Evolutionary conservation across 768 basidiomycete genomes (phyloP).

Genomic region (Boletus rubroflammeus): DNA sequence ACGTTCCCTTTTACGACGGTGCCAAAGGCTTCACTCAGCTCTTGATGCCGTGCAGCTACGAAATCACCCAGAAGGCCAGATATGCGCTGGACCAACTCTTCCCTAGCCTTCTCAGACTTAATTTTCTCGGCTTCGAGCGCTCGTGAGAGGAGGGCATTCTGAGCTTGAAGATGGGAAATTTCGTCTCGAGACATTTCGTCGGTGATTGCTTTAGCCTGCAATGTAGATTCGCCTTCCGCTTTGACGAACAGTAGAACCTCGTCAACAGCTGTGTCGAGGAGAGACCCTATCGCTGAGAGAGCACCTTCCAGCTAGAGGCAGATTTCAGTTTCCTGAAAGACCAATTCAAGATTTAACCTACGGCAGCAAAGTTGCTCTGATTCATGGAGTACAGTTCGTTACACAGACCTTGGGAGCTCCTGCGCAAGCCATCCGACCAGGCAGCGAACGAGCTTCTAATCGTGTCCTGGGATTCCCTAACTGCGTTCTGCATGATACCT

Average conservation of each 20-base stretch:
- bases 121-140: slow-evolving; percentile 64
- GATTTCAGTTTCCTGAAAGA: slow-evolving; percentile 3
- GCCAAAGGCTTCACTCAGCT: slow-evolving; percentile 55
- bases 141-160: slow-evolving; percentile 61
- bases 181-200: slow-evolving; percentile 48
- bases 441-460: slow-evolving; percentile 48
- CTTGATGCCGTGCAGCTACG: slow-evolving; percentile 61
- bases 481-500: slow-evolving; percentile 40
- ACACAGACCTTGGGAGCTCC: slow-evolving; percentile 46
- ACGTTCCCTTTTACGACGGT: slow-evolving; percentile 53
- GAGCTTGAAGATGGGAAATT: slow-evolving; percentile 58
- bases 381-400: slow-evolving; percentile 43
- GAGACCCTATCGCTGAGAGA: slow-evolving; percentile 51
- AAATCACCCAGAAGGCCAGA: slow-evolving; percentile 71
- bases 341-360: slow-evolving; percentile 24
- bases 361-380: slow-evolving; percentile 43
- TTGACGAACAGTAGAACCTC: slow-evolving; percentile 58
- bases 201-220: slow-evolving; percentile 46
- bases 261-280: slow-evolving; percentile 57
- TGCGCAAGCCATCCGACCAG: slow-evolving; percentile 56
- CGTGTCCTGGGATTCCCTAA: slow-evolving; percentile 51
- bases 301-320: slow-evolving; percentile 48
- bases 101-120: slow-evolving; percentile 64
- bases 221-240: slow-evolving; percentile 48
- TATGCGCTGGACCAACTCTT: slow-evolving; percentile 72